Percentiles rank a stretch among this genome's conserved stretches.
Evolutionary conservation across 192 early-diverging fungal genomes (phyloP).

Genomic region (Chytriomyces hyalinus): DNA sequence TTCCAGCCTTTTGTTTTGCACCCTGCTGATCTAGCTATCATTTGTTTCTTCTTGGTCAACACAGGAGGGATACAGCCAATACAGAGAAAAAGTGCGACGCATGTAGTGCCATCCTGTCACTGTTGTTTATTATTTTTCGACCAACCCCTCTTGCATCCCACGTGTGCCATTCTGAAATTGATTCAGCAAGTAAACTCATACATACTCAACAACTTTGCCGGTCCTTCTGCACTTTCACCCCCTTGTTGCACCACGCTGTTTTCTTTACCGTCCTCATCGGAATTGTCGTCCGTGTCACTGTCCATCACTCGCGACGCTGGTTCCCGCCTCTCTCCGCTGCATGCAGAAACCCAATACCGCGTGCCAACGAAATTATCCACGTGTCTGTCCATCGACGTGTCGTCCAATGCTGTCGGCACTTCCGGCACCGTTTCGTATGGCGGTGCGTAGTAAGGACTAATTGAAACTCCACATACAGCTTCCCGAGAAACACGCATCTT

Average conservation of each 20-base stretch:
- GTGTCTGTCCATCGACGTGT: neutral
- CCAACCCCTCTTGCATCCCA: too few species aligned
- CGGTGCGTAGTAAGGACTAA: conserved; percentile 13
- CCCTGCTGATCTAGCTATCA: neutral
- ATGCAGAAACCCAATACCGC: conserved; percentile 12
- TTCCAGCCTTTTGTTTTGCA: neutral
- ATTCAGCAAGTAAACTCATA: too few species aligned
- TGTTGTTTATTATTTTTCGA: too few species aligned
- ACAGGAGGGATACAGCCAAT: neutral
- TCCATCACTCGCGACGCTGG: too few species aligned
- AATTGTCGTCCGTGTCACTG: too few species aligned
- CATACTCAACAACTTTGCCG: too few species aligned
- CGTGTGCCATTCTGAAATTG: too few species aligned
- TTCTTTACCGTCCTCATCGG: too few species aligned
- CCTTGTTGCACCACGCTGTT: too few species aligned
- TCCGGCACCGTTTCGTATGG: neutral
- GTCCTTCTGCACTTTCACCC: too few species aligned
- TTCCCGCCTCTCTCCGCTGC: neutral
- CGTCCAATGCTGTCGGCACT: neutral
- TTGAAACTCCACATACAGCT: neutral
- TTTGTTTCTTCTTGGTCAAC: neutral
- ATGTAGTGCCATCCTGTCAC: neutral
- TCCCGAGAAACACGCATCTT: neutral
- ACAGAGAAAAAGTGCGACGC: neutral
- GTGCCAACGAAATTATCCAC: neutral